phyloP scores from a whole-genome alignment of 768 basidiomycete species.

The Hygrophoropsis aurantiaca region DNA sequence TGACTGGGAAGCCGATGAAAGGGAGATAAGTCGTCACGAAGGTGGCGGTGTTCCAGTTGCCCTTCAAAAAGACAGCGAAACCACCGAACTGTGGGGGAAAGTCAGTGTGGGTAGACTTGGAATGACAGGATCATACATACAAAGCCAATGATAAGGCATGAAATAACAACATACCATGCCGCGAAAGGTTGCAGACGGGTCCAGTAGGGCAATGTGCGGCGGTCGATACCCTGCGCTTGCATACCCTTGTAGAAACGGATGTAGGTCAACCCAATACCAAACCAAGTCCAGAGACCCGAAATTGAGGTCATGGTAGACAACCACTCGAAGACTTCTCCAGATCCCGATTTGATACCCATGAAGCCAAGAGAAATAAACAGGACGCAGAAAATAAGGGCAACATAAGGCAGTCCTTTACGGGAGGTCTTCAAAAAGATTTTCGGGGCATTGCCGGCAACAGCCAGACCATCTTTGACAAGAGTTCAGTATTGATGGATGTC shows the following conservation, averaged over 20 bases:
- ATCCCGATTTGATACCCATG: conserved; percentile 70
- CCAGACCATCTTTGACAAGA: conserved; percentile 67
- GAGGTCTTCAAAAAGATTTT: conserved; percentile 71
- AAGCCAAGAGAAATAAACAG: conserved; percentile 71
- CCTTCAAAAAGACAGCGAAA: conserved; percentile 52
- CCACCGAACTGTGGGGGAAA: conserved; percentile 44
- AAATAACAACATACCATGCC: conserved; percentile 49
- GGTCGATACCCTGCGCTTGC: conserved; percentile 76
- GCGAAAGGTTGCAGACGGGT: conserved; percentile 71
- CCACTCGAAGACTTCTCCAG: conserved; percentile 79
- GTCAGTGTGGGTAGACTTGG: conserved; percentile 27
- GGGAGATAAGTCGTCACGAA: conserved; percentile 88
- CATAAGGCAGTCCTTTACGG: conserved; percentile 73
- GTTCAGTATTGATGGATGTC: conserved; percentile 1
- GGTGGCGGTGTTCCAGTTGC: conserved; percentile 51
- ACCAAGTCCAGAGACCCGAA: conserved; percentile 75
- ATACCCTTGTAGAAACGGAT: conserved; percentile 81
- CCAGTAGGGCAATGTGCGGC: conserved; percentile 67
- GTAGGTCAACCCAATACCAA: conserved; percentile 73
- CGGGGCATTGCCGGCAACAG: conserved; percentile 79
- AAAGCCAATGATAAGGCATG: conserved; percentile 52
- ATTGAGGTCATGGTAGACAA: conserved; percentile 75
- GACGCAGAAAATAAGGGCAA: conserved; percentile 68
- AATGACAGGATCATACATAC: conserved; percentile 42
- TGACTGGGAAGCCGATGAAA: conserved; percentile 63